Base-by-base conservation (phyloP, 1,284 basidiomycete species). In the Heterobasidion irregulare region DNA sequence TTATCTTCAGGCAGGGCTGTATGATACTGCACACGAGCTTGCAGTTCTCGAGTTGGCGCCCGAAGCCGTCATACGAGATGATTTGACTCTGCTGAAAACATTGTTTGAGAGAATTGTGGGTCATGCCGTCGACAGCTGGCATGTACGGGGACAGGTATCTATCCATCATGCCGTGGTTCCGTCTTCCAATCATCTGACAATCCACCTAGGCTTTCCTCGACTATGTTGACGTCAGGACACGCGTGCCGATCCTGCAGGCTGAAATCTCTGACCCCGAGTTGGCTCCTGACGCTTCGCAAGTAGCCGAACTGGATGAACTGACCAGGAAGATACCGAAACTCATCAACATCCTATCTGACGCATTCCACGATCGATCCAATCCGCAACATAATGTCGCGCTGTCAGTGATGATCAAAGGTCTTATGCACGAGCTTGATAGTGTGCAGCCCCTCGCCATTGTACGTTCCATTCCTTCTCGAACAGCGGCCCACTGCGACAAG, bases 41-140 rank as follows among this genome's bases (percentile, higher is more conserved):
- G 91, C 91, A 1, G 77, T 94, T 34, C 70, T 76, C 6, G 84
- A 94, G 60, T 80, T 99, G n/a, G 92, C 92, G 8, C 92, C 94
- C 1, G 96, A 98, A 63, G 92, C 89, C 0, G 76, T 98, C 53
- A 77, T 98, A 47, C 79, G 91, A 8, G 80, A 85, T 51, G 95
- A 98, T 68, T 69, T 86, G 8, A 78, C 76, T 1, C 72, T 96
- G 8, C 72, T 98, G n/a, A 75, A 75, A 38, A 76, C 77, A n/a
- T 68, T 98, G 10, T 91, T 98, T 62, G 73, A 73, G 48, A 77
- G 78, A 1, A 85, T 98, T 61, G 76, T 76, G 34, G 78, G 77
- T 12, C 79, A 79, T 41, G 69, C 76, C 13, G 80, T 94, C 2
- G 79, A 81, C 34, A 83, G 83, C 2, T 95, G 92, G 91, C 77